Percentiles rank a stretch among this genome's conserved stretches.
Evolutionary conservation across 345 rosid species (phyloP).

Genomic region (Physaria fendleri): DNA sequence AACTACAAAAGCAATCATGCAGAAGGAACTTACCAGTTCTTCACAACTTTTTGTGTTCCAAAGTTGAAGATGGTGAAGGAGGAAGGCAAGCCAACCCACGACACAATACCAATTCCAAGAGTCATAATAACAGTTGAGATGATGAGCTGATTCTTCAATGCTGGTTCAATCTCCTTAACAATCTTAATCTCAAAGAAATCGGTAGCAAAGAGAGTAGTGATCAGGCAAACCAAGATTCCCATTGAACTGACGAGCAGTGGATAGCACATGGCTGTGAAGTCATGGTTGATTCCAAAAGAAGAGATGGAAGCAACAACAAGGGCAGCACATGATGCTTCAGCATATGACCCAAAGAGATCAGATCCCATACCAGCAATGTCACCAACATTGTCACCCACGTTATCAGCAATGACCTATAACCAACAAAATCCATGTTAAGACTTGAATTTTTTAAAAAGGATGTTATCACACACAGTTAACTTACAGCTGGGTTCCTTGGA

Average conservation of each 20-base stretch:
- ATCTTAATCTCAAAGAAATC: constrained; percentile 60
- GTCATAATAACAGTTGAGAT: constrained; percentile 67
- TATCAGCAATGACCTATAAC: constrained; percentile 63
- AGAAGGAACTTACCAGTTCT: constrained; percentile 67
- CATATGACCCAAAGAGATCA: constrained; percentile 68
- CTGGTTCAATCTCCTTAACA: constrained; percentile 59
- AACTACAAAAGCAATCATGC: too few species aligned
- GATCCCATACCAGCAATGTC: constrained; percentile 85
- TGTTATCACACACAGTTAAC: background rate
- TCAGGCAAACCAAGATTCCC: constrained; percentile 63
- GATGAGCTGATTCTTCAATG: constrained; percentile 59
- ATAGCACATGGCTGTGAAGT: constrained; percentile 55
- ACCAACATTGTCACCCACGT: constrained; percentile 71
- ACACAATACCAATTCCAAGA: constrained; percentile 47
- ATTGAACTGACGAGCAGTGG: constrained; percentile 55
- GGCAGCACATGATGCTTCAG: constrained; percentile 69
- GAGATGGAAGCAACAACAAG: constrained; percentile 72
- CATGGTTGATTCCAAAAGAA: constrained; percentile 63
- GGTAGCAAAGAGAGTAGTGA: constrained; percentile 63
- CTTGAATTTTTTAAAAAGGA: background rate
- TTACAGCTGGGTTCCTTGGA: constrained; percentile 76
- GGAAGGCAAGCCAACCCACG: constrained; percentile 41
- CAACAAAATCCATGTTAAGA: background rate
- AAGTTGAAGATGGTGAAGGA: constrained; percentile 64
- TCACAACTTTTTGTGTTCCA: constrained; percentile 52